Percentiles rank a stretch among this genome's conserved stretches.
These are phyloP conservation scores for Klebsormidium nitens DNA, from an alignment of 139 green algal species.

Conservation along the genomic window DNA sequence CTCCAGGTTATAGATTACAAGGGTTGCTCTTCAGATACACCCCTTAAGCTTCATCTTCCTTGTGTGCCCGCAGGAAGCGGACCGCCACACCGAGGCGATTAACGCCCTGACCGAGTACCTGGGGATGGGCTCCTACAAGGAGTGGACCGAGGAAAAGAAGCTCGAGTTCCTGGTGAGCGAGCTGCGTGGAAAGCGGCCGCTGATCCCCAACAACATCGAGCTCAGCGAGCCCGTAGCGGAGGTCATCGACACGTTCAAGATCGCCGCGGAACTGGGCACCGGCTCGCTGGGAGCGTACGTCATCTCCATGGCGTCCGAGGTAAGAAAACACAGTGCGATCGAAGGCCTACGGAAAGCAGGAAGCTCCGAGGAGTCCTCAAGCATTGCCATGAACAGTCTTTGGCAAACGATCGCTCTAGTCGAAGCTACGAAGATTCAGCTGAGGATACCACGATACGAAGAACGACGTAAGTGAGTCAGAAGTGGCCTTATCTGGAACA, in stretches of 20 bases:
- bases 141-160: slow-evolving; percentile 82
- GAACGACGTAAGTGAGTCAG: too few species aligned
- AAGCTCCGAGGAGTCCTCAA: too few species aligned
- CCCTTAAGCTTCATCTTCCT: not conserved
- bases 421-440: too few species aligned
- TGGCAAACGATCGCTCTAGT: too few species aligned
- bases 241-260: slow-evolving; percentile 76
- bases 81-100: slow-evolving; percentile 76
- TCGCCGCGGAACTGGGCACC: slow-evolving; percentile 20
- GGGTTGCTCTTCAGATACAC: too few species aligned
- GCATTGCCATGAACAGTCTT: too few species aligned
- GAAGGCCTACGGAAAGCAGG: too few species aligned
- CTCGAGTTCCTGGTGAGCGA: slow-evolving; percentile 32
- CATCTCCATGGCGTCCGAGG: slow-evolving; percentile 78
- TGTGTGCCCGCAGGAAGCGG: slow-evolving; percentile 30
- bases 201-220: slow-evolving; percentile 77
- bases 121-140: slow-evolving; percentile 69
- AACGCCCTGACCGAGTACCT: slow-evolving; percentile 80
- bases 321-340: too few species aligned
- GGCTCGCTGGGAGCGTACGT: slow-evolving; percentile 83
- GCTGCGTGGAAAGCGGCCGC: slow-evolving; percentile 63
- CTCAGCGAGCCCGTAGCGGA: slow-evolving; percentile 65
- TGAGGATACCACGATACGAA: too few species aligned
- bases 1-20: too few species aligned
- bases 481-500: too few species aligned